A percentile compares a stretch with the other conserved stretches of the same genome.
phyloP scores from a whole-genome alignment of 805 yeast genomes.

The Lachancea waltii region DNA sequence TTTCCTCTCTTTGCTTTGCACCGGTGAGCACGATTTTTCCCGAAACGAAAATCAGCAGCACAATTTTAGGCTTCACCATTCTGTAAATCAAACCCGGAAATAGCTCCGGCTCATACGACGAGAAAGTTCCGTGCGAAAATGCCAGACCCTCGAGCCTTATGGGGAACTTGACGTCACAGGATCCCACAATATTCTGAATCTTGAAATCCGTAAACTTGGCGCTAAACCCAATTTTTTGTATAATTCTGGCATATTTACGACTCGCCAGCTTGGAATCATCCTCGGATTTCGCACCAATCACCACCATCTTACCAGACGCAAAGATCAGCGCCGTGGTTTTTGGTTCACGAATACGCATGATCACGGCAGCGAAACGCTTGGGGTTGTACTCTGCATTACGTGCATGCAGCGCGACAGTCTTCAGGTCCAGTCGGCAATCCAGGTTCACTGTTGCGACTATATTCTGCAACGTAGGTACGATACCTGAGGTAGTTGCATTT shows the following conservation, averaged over 20 bases:
- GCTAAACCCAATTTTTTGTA: constrained; percentile 94
- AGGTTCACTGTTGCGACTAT: constrained; percentile 96
- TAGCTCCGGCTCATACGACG: constrained; percentile 95
- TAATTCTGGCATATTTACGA: constrained; percentile 95
- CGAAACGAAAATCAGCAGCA: constrained; percentile 87
- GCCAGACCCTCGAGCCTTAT: constrained; percentile 96
- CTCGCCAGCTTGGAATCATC: constrained; percentile 98
- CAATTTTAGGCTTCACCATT: constrained; percentile 99
- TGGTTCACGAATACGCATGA: constrained; percentile 98
- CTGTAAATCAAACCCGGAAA: constrained; percentile 98
- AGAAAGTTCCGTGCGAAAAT: constrained; percentile 96
- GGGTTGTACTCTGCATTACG: constrained; percentile 99
- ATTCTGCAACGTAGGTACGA: constrained; percentile 88
- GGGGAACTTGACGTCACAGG: constrained; percentile 98
- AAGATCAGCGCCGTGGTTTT: constrained; percentile 96
- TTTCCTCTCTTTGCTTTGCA: constrained; percentile 98
- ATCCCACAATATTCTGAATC: constrained; percentile 96
- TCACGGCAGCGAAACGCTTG: constrained; percentile 97
- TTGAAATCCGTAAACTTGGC: constrained; percentile 98
- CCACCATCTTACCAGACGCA: constrained; percentile 99
- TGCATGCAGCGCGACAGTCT: constrained; percentile 96
- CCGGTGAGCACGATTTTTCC: constrained; percentile 98
- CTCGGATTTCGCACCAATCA: constrained; percentile 97
- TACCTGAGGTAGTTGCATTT: constrained; percentile 82
- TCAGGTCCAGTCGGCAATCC: constrained; percentile 91